A percentile compares a stretch with the other conserved stretches of the same genome.
Conservation (phyloP, 2,329 filamentous ascomycete genomes). For the Aureobasidium leucospermi region DNA sequence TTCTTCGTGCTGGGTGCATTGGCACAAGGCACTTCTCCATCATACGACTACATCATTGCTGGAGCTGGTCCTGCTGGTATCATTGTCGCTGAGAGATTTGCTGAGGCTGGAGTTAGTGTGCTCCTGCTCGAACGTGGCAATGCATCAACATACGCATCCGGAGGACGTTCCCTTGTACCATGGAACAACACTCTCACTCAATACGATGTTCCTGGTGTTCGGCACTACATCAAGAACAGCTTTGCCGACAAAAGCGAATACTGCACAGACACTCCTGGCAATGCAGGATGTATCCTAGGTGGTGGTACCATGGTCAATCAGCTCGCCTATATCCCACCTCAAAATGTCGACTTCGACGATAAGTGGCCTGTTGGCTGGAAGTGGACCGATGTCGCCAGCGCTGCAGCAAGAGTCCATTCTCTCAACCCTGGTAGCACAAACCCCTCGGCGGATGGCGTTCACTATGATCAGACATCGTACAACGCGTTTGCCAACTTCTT, state of each 20-base stretch:
- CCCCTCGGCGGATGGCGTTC: conserved; percentile 39
- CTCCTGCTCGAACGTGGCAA: conserved; percentile 47
- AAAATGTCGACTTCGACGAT: conserved; percentile 45
- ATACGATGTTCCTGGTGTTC: conserved; percentile 31
- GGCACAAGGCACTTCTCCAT: neutral
- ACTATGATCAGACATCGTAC: conserved; percentile 30
- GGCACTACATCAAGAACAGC: conserved; percentile 26
- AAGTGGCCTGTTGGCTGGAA: conserved; percentile 47
- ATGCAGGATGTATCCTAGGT: conserved; percentile 42
- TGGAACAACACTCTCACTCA: conserved; percentile 31
- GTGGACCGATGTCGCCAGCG: conserved; percentile 39
- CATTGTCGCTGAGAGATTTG: conserved; percentile 45
- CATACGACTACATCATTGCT: conserved; percentile 34
- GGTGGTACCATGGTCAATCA: conserved; percentile 49
- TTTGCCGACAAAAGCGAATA: conserved; percentile 6
- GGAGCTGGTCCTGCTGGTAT: conserved; percentile 48
- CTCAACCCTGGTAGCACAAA: conserved; percentile 33
- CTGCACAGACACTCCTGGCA: conserved; percentile 25
- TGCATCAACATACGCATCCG: conserved; percentile 23
- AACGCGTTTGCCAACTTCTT: neutral
- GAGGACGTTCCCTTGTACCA: conserved; percentile 14
- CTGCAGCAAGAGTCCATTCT: conserved; percentile 38
- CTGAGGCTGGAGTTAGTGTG: conserved; percentile 45
- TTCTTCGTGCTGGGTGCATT: neutral
- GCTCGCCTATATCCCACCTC: conserved; percentile 47